Evolutionary conservation across 2,329 filamentous ascomycete species (phyloP).

Genomic region (Aschersonia sp.): DNA sequence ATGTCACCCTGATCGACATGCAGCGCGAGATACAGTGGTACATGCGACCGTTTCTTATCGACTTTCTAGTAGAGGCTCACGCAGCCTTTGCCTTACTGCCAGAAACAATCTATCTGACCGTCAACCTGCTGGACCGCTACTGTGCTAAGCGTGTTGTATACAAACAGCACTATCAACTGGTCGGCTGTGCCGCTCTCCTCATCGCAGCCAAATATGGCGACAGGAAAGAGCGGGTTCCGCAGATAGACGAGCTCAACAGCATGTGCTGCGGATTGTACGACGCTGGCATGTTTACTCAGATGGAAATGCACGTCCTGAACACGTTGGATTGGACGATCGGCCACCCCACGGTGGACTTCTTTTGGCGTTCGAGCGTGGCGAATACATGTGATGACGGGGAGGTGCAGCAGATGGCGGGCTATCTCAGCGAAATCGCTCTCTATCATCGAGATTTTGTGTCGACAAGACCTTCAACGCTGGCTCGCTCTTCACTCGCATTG

Average conservation of each 20-base stretch:
- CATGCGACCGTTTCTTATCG: conserved; percentile 95
- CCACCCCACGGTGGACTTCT: conserved; percentile 90
- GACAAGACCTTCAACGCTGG: conserved; percentile 80
- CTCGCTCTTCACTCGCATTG: conserved; percentile 72
- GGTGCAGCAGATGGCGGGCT: conserved; percentile 87
- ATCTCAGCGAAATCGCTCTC: conserved; percentile 86
- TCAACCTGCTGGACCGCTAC: conserved; percentile 95
- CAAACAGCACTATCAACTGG: conserved; percentile 97
- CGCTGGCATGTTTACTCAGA: conserved; percentile 98
- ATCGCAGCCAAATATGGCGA: conserved; percentile 98
- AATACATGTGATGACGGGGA: conserved; percentile 70
- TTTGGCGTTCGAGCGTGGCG: conserved; percentile 73
- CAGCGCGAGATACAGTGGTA: conserved; percentile 99
- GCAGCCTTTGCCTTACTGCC: conserved; percentile 87
- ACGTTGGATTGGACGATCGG: conserved; percentile 94
- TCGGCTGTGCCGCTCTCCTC: conserved; percentile 87
- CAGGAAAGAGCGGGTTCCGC: conserved; percentile 96
- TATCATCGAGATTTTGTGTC: conserved; percentile 98
- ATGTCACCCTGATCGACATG: conserved; percentile 96
- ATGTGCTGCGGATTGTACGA: conserved; percentile 99
- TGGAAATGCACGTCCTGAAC: conserved; percentile 99
- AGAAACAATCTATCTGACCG: conserved; percentile 87
- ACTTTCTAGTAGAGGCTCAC: conserved; percentile 96
- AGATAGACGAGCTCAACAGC: conserved; percentile 91
- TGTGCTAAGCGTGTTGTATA: conserved; percentile 96